Base-by-base conservation (phyloP, 495 filamentous ascomycete species). In the Neurospora pannonica region DNA sequence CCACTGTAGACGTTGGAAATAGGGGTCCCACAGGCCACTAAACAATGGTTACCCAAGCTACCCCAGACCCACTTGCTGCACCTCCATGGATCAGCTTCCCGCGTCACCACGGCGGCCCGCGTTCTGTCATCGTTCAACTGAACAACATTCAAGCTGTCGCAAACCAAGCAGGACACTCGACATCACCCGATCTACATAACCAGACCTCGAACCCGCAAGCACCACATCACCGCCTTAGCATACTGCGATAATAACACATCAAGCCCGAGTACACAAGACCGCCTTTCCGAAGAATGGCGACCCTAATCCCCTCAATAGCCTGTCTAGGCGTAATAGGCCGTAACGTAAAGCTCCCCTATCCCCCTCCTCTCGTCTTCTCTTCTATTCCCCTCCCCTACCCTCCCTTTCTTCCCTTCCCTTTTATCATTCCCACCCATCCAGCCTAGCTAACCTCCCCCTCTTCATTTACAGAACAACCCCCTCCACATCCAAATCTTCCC, bases 321-420 rank as follows among this genome's bases (percentile, higher is more conserved):
- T 97, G 94, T 81, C 89, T 99, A 74, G 94, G 94, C 77, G 85
- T 99, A 31, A 97, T 99, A 78, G 95, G 95, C 70, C 94, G 95
- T 84, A 90, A 95, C 79, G 85, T 97, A 88, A 54, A 62, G 85
- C 79, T 67, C 72, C 6, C 36, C 70, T 21, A 62, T 19, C 39
- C 24, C 38, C 21, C 38, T 36, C 38, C 62, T 36, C 38, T 15
- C 19, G 17, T 36, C 39, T 34, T 42, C 13, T 36, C 70, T 43
- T 42, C 13, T 36, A 42, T 43, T 2, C 21, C 24, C 38, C 13
- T 21, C 43, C 7, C 11, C 21, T 34, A 46, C 5, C 11, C 21
- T 21, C 71, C 11, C 10, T 9, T 31, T 9, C 43, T 34, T 21
- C 46, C 19, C 34, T 36, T 36, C 34, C 21, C n/a, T 0, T 34